Conservation (phyloP, 768 basidiomycete genomes). For the Psilocybe subaeruginosa region DNA sequence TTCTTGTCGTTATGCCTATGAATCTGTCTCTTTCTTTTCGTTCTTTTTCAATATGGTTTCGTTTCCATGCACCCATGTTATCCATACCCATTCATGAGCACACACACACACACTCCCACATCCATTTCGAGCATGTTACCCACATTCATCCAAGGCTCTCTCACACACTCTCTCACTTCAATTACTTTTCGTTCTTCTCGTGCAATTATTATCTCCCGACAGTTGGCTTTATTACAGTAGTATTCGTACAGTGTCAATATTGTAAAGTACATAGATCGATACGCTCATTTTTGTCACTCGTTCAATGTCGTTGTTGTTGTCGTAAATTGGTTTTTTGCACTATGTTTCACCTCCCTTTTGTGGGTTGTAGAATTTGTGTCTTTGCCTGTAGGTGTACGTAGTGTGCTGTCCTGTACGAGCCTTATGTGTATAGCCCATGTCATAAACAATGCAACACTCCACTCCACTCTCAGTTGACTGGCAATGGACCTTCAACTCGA, state of each 20-base stretch:
- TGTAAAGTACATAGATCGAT: neutral
- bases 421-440: neutral
- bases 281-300: neutral
- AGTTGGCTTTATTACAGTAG: neutral
- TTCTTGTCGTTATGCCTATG: neutral
- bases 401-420: neutral
- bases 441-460: neutral
- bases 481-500: neutral
- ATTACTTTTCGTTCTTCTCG: neutral
- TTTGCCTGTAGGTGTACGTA: neutral
- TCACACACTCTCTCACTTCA: neutral
- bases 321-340: neutral
- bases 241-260: neutral
- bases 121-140: slow-evolving; percentile 2
- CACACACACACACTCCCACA: neutral
- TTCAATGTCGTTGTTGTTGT: neutral
- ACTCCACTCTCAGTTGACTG: neutral
- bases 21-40: neutral
- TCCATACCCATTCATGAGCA: slow-evolving; percentile 9
- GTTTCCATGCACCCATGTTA: neutral
- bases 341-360: too few relatives aligned
- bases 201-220: neutral
- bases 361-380: too few relatives aligned
- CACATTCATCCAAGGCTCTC: slow-evolving; percentile 7
- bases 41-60: neutral